These are phyloP conservation scores for Ramaria sp. DNA, from an alignment of 768 basidiomycete genomes.

Conservation along the genomic window DNA sequence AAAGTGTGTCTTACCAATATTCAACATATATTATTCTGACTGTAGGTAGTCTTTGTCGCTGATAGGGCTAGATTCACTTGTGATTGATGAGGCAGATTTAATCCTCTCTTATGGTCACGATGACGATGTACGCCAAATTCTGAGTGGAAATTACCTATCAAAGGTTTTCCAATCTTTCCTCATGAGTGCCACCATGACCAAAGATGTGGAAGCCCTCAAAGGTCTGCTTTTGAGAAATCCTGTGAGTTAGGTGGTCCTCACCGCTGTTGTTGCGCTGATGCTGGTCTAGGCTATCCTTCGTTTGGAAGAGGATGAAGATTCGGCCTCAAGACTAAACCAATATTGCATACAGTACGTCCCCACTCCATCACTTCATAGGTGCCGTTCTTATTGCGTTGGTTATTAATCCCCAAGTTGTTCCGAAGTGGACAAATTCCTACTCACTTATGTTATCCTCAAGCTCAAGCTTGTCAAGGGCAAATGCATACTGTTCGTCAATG, in stretches of 20 bases:
- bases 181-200: slow-evolving; percentile 97
- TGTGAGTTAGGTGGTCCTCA: slow-evolving; percentile 33
- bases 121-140: slow-evolving; percentile 70
- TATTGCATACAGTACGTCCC: slow-evolving; percentile 61
- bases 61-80: slow-evolving; percentile 65
- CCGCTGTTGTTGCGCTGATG: neutral
- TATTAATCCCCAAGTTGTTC: slow-evolving; percentile 46
- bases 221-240: slow-evolving; percentile 81
- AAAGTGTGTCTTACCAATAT: slow-evolving; percentile 33
- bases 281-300: slow-evolving; percentile 62
- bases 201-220: slow-evolving; percentile 88
- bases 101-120: slow-evolving; percentile 96
- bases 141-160: slow-evolving; percentile 56
- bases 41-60: slow-evolving; percentile 50
- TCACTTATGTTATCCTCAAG: slow-evolving; percentile 93
- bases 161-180: slow-evolving; percentile 85
- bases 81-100: slow-evolving; percentile 96
- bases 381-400: neutral
- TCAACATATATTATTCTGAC: neutral
- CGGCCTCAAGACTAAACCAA: slow-evolving; percentile 71
- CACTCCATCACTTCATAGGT: neutral
- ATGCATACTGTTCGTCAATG: slow-evolving; percentile 93
- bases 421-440: slow-evolving; percentile 94
- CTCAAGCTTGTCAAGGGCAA: slow-evolving; percentile 93
- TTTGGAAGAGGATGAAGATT: slow-evolving; percentile 81